These are phyloP conservation scores for Saccharum spontaneum DNA, from an alignment of 176 grass and related monocot genomes.

Conservation along the genomic window DNA sequence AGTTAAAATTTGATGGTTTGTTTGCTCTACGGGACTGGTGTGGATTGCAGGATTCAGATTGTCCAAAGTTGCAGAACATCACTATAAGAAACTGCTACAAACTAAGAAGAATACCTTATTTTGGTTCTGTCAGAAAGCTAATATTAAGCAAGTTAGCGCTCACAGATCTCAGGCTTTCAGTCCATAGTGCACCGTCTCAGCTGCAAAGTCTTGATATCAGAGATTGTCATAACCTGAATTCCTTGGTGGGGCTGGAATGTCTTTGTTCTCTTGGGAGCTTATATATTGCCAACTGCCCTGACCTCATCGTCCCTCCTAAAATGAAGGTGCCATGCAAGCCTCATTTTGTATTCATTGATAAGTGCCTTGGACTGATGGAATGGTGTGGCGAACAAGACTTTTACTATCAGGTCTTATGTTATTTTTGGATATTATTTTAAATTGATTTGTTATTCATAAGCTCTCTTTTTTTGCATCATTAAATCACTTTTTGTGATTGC, in stretches of 20 bases:
- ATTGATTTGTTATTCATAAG: no score
- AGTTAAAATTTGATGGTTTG: constrained; percentile 10
- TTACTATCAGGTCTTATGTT: constrained; percentile 28
- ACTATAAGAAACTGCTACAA: constrained; percentile 17
- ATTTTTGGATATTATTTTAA: no score
- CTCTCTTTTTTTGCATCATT: no score
- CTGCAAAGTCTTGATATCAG: not conserved
- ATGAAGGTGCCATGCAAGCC: not conserved
- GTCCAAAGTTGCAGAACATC: constrained; percentile 4
- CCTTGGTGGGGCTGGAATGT: not conserved
- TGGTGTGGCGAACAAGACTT: constrained; percentile 28
- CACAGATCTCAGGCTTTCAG: constrained; percentile 8
- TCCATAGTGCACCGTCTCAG: not conserved
- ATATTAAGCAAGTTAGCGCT: not conserved
- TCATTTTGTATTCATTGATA: not conserved
- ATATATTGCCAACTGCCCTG: not conserved
- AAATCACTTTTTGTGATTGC: no score
- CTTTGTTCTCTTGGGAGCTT: not conserved
- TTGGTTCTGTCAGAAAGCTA: not conserved
- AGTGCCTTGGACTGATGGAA: constrained; percentile 22
- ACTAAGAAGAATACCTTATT: constrained; percentile 10
- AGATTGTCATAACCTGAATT: not conserved
- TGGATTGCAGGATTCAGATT: constrained; percentile 8
- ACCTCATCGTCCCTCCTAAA: not conserved
- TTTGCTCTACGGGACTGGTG: not conserved